A percentile compares a stretch with the other conserved stretches of the same genome.
Conservation (phyloP, 2,329 filamentous ascomycete species). For the Stagonosporopsis vannaccii region DNA sequence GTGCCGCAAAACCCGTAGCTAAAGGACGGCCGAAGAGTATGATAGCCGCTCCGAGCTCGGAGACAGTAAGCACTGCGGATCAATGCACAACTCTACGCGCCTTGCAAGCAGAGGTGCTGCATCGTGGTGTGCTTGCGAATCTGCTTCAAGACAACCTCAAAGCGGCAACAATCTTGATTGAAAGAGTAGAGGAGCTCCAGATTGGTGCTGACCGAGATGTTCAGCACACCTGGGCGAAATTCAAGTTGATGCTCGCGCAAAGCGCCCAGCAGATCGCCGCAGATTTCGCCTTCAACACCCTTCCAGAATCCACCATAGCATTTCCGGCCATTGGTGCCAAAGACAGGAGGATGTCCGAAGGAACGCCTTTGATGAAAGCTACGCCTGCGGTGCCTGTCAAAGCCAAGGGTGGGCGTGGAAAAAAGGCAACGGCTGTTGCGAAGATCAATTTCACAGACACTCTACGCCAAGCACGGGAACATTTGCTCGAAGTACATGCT, state of each 20-base stretch:
- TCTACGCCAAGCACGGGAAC: conserved; percentile 70
- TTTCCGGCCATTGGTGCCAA: conserved; percentile 70
- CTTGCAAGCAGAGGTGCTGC: conserved; percentile 58
- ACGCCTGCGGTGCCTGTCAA: conserved; percentile 15
- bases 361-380: conserved; percentile 21
- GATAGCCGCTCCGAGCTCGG: conserved; percentile 9
- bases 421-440: conserved; percentile 25
- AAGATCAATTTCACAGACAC: conserved; percentile 62
- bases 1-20: conserved; percentile 13
- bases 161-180: conserved; percentile 39
- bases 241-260: conserved; percentile 71
- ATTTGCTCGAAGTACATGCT: conserved; percentile 69
- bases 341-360: conserved; percentile 39
- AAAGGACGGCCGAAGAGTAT: conserved; percentile 22
- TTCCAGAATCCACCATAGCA: conserved; percentile 92
- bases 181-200: conserved; percentile 33
- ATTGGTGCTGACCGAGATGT: conserved; percentile 52
- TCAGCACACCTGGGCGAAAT: conserved; percentile 66
- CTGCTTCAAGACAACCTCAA: conserved; percentile 42
- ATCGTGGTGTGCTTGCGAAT: conserved; percentile 58
- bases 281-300: conserved; percentile 85
- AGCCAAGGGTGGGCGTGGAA: conserved; percentile 30
- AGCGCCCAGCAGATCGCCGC: conserved; percentile 75
- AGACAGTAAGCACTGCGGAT: conserved; percentile 28
- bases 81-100: conserved; percentile 51